Conservation (phyloP, 176 grass and related monocot genomes). For the Poa pratensis region DNA sequence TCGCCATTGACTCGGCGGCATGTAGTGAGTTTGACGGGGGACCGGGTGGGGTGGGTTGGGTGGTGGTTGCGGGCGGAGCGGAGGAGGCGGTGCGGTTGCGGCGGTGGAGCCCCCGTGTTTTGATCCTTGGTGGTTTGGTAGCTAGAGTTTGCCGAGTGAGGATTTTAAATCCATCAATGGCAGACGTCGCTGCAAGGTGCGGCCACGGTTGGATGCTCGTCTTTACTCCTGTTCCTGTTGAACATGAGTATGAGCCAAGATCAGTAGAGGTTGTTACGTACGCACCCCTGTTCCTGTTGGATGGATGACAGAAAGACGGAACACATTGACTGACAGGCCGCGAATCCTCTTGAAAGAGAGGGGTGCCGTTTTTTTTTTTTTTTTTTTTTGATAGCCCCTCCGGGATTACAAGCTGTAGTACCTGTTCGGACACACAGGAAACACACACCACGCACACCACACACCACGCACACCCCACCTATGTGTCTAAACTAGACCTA, state of each 20-base stretch:
- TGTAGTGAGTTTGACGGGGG: constrained; percentile 19
- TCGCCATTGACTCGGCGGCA: constrained; percentile 32
- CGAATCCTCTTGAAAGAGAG: too few relatives aligned
- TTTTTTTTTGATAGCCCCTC: too few relatives aligned
- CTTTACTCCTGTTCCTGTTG: too few relatives aligned
- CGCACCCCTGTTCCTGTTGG: not conserved
- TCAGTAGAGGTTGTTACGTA: not conserved
- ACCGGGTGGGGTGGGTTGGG: not conserved
- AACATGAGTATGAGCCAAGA: not conserved
- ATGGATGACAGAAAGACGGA: not conserved
- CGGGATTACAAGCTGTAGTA: too few relatives aligned
- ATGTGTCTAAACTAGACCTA: too few relatives aligned
- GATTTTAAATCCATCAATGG: not conserved
- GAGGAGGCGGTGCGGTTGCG: constrained; percentile 23
- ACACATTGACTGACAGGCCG: not conserved
- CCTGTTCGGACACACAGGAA: too few relatives aligned
- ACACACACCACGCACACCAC: too few relatives aligned
- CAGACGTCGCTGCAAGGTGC: not conserved
- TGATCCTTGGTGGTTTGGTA: not conserved
- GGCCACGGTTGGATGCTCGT: not conserved
- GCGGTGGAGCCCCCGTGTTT: constrained; percentile 46
- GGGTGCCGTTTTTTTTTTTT: too few relatives aligned
- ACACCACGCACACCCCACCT: too few relatives aligned
- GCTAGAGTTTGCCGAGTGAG: not conserved
- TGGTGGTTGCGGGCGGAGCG: constrained; percentile 29